These are phyloP conservation scores for Penicillium sp. DNA, from an alignment of 2,329 filamentous ascomycete genomes.

Conservation along the genomic window DNA sequence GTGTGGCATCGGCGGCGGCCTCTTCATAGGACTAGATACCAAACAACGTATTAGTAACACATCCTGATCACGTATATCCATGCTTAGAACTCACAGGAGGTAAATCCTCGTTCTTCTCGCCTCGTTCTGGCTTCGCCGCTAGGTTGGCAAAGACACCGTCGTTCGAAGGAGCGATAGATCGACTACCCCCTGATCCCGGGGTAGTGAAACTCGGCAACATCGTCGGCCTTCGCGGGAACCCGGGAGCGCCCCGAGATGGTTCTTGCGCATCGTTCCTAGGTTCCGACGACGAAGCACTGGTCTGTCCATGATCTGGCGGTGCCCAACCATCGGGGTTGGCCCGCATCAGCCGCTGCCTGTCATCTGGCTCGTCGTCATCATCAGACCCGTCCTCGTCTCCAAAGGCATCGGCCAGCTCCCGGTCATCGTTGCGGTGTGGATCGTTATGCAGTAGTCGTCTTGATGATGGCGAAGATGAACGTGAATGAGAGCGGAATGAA, in stretches of 20 bases:
- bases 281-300: conserved; percentile 27
- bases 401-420: conserved; percentile 88
- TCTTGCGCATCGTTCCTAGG: conserved; percentile 17
- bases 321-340: conserved; percentile 45
- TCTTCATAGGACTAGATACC: conserved; percentile 81
- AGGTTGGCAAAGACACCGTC: conserved; percentile 97
- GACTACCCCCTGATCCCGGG: conserved; percentile 35
- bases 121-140: conserved; percentile 78
- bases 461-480: conserved; percentile 62
- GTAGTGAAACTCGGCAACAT: conserved; percentile 50
- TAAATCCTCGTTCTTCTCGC: conserved; percentile 78
- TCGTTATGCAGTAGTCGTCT: conserved; percentile 51
- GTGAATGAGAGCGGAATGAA: conserved; percentile 79
- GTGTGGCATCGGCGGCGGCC: conserved; percentile 90
- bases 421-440: conserved; percentile 53
- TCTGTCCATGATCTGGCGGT: conserved; percentile 29
- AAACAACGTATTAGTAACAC: not conserved
- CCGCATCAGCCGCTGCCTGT: conserved; percentile 80
- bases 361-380: conserved; percentile 66
- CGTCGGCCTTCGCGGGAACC: conserved; percentile 47
- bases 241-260: conserved; percentile 12
- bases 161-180: conserved; percentile 68
- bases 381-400: conserved; percentile 71
- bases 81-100: conserved; percentile 68
- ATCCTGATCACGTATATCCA: not conserved